Percentiles rank a stretch among this genome's conserved stretches.
Conservation (phyloP, 345 rosid genomes). For the Diplotaxis tenuifolia region DNA sequence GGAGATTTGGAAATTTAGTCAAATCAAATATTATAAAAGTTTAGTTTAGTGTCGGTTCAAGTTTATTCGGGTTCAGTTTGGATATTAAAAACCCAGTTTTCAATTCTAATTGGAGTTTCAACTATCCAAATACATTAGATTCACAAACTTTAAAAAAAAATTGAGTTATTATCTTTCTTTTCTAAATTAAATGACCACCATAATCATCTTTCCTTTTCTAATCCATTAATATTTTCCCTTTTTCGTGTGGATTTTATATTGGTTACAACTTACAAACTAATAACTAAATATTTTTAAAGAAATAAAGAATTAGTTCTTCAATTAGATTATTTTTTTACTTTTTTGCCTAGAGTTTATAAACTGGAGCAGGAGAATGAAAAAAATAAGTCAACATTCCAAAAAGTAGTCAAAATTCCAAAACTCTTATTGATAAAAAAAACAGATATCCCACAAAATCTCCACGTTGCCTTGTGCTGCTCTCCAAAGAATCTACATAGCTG, state of each 20-base stretch:
- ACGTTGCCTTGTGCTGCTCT: conserved; percentile 26
- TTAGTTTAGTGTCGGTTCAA: too few relatives aligned
- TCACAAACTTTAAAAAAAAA: too few relatives aligned
- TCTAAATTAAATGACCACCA: neutral
- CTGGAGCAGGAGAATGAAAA: neutral
- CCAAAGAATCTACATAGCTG: conserved; percentile 34
- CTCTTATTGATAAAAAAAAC: conserved; percentile 1
- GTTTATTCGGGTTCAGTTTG: too few relatives aligned
- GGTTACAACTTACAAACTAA: neutral
- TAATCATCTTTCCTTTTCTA: neutral
- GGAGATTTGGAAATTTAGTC: too few relatives aligned
- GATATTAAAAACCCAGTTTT: too few relatives aligned
- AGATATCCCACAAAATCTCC: conserved; percentile 18
- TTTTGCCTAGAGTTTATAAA: neutral
- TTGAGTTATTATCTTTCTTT: neutral
- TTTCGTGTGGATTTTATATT: neutral
- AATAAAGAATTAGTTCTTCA: neutral
- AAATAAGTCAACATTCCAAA: neutral
- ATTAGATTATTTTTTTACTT: neutral
- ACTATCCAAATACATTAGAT: too few relatives aligned
- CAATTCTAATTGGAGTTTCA: too few relatives aligned
- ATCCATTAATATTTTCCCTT: neutral
- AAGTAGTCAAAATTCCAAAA: conserved; percentile 7
- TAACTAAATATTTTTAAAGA: neutral
- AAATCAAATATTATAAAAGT: too few relatives aligned